phyloP scores from a whole-genome alignment of 345 rosid genomes.

The Salix suchowensis region DNA sequence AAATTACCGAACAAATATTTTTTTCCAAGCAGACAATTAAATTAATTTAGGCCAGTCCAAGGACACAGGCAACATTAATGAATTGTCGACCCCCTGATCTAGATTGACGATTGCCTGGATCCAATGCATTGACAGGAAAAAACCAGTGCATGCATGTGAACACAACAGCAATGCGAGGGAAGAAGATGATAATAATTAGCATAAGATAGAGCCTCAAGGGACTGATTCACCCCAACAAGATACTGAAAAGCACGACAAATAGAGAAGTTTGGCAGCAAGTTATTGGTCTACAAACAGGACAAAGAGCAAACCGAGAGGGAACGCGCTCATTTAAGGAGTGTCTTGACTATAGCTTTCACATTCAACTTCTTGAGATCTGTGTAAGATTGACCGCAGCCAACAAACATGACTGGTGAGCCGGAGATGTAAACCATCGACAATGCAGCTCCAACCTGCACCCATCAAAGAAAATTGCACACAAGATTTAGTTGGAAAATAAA shows the following conservation, averaged over 20 bases:
- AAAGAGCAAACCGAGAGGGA: background rate
- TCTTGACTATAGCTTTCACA: constrained; percentile 82
- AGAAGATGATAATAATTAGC: background rate
- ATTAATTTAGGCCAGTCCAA: no score
- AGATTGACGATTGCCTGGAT: no score
- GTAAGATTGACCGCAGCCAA: constrained; percentile 97
- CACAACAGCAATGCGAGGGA: background rate
- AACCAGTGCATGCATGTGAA: background rate
- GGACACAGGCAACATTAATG: no score
- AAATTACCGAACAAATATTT: no score
- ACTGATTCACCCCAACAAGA: constrained; percentile 26
- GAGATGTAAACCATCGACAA: constrained; percentile 95
- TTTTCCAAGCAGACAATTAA: no score
- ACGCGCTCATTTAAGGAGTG: constrained; percentile 71
- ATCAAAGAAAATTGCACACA: background rate
- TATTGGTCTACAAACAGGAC: background rate
- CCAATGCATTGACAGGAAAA: background rate
- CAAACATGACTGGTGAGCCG: constrained; percentile 96
- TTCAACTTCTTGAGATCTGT: constrained; percentile 92
- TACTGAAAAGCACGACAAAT: background rate
- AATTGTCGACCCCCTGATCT: no score
- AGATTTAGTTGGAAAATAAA: background rate
- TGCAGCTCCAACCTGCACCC: constrained; percentile 87
- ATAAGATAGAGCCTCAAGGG: constrained; percentile 16
- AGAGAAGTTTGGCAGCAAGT: constrained; percentile 11